Evolutionary conservation across 305 asterid genomes (phyloP).

Genomic region (Rubia occidens): DNA sequence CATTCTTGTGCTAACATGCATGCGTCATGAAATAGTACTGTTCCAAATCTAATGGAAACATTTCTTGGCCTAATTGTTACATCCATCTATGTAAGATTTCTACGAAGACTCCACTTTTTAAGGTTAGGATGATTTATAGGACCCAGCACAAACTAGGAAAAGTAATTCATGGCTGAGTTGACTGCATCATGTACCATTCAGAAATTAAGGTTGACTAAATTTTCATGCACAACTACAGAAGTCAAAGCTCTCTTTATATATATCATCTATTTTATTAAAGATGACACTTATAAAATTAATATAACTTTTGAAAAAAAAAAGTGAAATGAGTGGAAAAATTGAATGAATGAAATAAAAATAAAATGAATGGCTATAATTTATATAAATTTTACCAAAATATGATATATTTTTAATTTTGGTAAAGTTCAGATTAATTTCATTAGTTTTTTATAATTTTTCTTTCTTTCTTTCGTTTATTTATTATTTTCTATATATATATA

Average conservation of each 20-base stretch:
- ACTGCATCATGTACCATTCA: neutral
- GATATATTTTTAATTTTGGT: too few species aligned
- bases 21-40: neutral
- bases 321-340: too few species aligned
- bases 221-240: neutral
- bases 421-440: too few species aligned
- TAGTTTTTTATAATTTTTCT: too few species aligned
- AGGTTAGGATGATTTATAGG: neutral
- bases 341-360: too few species aligned
- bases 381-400: too few species aligned
- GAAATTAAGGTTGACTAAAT: neutral
- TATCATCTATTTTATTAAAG: too few species aligned
- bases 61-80: neutral
- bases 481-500: too few species aligned
- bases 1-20: neutral
- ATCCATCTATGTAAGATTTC: neutral
- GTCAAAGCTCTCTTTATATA: neutral
- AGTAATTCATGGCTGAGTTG: slow-evolving; percentile 2
- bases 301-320: too few species aligned
- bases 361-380: too few species aligned
- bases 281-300: too few species aligned
- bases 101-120: slow-evolving; percentile 2
- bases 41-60: neutral
- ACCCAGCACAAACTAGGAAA: neutral
- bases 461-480: too few species aligned